phyloP scores from a whole-genome alignment of 495 filamentous ascomycete genomes.

The Zalerion maritima region DNA sequence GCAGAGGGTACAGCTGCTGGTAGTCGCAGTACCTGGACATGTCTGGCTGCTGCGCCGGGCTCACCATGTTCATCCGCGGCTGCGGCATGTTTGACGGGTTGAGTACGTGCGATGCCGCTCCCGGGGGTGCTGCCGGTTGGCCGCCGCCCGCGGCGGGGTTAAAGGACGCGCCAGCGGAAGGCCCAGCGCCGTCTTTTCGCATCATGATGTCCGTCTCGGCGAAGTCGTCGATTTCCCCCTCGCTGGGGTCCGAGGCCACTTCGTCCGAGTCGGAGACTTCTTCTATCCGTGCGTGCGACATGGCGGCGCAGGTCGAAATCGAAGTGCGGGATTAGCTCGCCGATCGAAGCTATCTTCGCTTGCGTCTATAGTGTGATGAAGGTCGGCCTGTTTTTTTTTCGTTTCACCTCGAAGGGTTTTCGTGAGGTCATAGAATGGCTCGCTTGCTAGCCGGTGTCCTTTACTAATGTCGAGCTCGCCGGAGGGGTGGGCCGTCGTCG shows the following conservation, averaged over 20 bases:
- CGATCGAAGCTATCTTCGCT: too few relatives aligned
- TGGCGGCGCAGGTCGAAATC: conserved; percentile 22
- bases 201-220: conserved; percentile 32
- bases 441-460: too few relatives aligned
- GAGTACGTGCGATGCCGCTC: conserved; percentile 38
- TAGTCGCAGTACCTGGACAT: conserved; percentile 53
- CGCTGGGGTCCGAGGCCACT: conserved; percentile 60
- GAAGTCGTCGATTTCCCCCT: conserved; percentile 48
- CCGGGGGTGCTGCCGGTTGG: conserved; percentile 8
- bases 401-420: too few relatives aligned
- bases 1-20: conserved; percentile 86
- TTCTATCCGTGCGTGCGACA: conserved; percentile 82
- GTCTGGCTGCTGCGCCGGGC: too few relatives aligned
- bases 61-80: conserved; percentile 7
- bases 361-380: too few relatives aligned
- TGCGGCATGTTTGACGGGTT: conserved; percentile 17
- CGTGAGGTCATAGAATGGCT: too few relatives aligned
- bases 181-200: conserved; percentile 1
- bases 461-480: too few relatives aligned
- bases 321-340: conserved; percentile 6
- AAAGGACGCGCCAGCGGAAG: conserved; percentile 4
- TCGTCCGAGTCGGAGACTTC: conserved; percentile 72
- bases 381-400: too few relatives aligned
- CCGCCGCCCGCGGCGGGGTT: conserved; percentile 1
- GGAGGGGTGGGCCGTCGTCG: too few relatives aligned